phyloP scores from a whole-genome alignment of 2,329 filamentous ascomycete genomes.

The Sclerotinia glacialis region DNA sequence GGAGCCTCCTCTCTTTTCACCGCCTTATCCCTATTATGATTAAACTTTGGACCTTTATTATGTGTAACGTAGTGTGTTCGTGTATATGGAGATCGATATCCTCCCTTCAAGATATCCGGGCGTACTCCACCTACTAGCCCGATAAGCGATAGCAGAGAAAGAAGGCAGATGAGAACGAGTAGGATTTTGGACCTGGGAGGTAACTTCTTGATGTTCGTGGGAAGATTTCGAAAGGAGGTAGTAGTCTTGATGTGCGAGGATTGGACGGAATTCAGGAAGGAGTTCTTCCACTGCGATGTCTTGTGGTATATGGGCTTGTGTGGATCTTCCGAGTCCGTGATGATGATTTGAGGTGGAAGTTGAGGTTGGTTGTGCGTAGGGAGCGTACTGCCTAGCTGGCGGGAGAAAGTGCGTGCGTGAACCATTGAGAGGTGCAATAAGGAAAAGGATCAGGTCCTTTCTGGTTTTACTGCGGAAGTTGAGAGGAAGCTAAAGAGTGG shows the following conservation, averaged over 20 bases:
- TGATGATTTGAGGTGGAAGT: conserved; percentile 5
- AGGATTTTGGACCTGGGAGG: not conserved
- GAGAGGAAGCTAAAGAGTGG: not conserved
- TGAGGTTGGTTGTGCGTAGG: conserved; percentile 16
- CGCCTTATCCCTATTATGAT: conserved; percentile 8
- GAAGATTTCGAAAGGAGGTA: not conserved
- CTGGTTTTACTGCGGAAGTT: not conserved
- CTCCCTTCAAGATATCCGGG: not conserved
- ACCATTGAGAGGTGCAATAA: not conserved
- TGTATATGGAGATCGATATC: not conserved
- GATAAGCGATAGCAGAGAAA: conserved; percentile 4
- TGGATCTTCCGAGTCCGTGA: conserved; percentile 6
- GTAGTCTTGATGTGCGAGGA: conserved; percentile 3
- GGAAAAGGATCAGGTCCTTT: not conserved
- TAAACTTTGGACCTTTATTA: conserved; percentile 5
- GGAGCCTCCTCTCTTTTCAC: not conserved
- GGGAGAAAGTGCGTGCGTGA: conserved; percentile 12
- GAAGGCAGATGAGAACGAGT: conserved; percentile 6
- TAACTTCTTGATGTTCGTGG: not conserved
- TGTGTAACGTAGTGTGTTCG: conserved; percentile 9
- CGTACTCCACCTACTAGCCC: not conserved
- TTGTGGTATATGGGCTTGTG: conserved; percentile 1
- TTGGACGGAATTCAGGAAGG: conserved; percentile 5
- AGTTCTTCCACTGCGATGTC: conserved; percentile 3
- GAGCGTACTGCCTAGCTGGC: conserved; percentile 9